Evolutionary conservation across 345 rosid species (phyloP), one percentile per base, ranked within the genome.

Genomic region (Syzygium grande): DNA sequence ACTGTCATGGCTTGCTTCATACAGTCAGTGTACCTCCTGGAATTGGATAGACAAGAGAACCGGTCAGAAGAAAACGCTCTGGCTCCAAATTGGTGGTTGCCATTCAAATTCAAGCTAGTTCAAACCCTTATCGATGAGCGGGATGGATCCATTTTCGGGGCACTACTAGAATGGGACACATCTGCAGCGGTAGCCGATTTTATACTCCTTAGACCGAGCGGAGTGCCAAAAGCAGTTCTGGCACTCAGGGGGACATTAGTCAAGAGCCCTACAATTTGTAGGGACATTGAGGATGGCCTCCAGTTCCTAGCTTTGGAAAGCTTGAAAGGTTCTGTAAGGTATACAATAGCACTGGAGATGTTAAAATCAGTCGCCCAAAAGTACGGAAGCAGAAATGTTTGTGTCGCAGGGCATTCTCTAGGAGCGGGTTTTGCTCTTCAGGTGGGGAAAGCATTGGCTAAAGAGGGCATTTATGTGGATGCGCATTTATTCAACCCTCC

Each of bases 351-450:
- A 30, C 55, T 94, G 2, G 93, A 93, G 52, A 94, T 96, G 7
- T 86, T 97, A 86, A 93, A 89, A 79, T 90, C 93, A 22, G 93
- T 93, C 14, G 95, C 96, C 14, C 91, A 89, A 89, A 94, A 92
- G 87, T 93, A 93, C 29, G 99, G 99, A 65, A 96, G 99, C 90
- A 87, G 88, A 89, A 94, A 96, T 54, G 98, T 96, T 2, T 96
- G 98, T 88, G 83, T 98, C 8, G 97, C 98, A 9, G 99, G 99
- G 38, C 99, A 98, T 92, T 98, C 99, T 2, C 90, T 98, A 53
- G 99, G 99, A 85, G 99, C 99, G 22, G 99, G 98, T 34, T 96
- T 98, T 88, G 98, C 99, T 52, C 90, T 98, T 52, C 99, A 98
- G 89, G 98, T 96, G 17, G 99, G 99, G 43, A 98, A 96, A 89